These are phyloP conservation scores for Tetracladium maxilliforme DNA, from an alignment of 2,329 filamentous ascomycete genomes.

Conservation along the genomic window DNA sequence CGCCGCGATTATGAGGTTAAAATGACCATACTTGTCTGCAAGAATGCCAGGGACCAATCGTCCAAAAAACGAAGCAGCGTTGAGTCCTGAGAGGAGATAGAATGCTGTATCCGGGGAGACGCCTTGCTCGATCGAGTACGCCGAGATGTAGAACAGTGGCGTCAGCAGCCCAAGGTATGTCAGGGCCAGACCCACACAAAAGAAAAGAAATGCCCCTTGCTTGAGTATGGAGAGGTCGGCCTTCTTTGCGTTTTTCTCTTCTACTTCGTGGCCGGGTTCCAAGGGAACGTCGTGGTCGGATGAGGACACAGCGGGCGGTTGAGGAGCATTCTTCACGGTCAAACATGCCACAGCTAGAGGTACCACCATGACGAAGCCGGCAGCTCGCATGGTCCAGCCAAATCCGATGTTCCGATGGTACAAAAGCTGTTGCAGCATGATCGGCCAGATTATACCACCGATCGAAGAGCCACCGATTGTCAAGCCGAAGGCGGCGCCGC, in stretches of 20 bases:
- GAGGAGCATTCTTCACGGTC: no score
- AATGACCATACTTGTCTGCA: slow-evolving; percentile 7
- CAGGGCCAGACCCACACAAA: slow-evolving; percentile 6
- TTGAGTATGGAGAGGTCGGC: slow-evolving; percentile 5
- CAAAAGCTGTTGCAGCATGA: slow-evolving; percentile 14
- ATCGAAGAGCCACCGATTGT: slow-evolving; percentile 14
- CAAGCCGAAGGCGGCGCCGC: slow-evolving; percentile 9
- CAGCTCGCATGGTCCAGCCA: slow-evolving; percentile 12
- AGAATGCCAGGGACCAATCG: slow-evolving; percentile 7
- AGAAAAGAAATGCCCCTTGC: slow-evolving; percentile 4
- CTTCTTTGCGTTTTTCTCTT: slow-evolving; percentile 4
- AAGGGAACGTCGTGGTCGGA: slow-evolving; percentile 3
- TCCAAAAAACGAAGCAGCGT: slow-evolving; percentile 9
- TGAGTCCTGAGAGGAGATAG: slow-evolving; percentile 9
- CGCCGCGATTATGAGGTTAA: slow-evolving; percentile 7
- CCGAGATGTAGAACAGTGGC: slow-evolving; percentile 8
- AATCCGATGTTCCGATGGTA: slow-evolving; percentile 12
- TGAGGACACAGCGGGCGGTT: not conserved
- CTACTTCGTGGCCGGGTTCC: no score
- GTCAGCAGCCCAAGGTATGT: slow-evolving; percentile 7
- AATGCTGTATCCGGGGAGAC: slow-evolving; percentile 6
- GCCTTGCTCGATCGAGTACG: slow-evolving; percentile 3
- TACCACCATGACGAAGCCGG: slow-evolving; percentile 10
- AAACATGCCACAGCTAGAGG: slow-evolving; percentile 5
- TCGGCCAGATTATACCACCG: slow-evolving; percentile 18